These are phyloP conservation scores for Tephrocybe rancida DNA, from an alignment of 768 basidiomycete genomes.

Conservation along the genomic window DNA sequence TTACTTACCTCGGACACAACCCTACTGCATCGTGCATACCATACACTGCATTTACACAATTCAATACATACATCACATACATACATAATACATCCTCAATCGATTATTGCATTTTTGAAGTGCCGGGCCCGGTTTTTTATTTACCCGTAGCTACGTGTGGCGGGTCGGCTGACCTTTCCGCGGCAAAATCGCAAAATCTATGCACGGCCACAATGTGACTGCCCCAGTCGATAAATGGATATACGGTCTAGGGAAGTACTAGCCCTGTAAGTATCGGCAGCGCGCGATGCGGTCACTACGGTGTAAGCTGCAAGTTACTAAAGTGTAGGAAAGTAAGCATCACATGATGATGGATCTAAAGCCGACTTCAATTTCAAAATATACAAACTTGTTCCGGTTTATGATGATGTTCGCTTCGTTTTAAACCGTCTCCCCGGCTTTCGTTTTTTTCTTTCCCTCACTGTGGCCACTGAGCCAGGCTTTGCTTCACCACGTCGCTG, in stretches of 20 bases:
- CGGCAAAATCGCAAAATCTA: neutral
- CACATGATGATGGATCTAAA: conserved; percentile 19
- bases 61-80: conserved; percentile 3
- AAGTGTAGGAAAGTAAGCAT: conserved; percentile 7
- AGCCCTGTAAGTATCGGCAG: neutral
- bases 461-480: neutral
- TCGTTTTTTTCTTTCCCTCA: neutral
- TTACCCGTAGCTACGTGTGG: conserved; percentile 5
- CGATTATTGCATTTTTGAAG: conserved; percentile 8
- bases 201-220: conserved; percentile 11
- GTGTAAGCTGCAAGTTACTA: neutral
- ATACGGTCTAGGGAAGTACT: neutral
- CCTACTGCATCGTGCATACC: no score
- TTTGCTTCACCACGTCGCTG: conserved; percentile 17
- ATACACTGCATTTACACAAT: neutral
- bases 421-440: conserved; percentile 10
- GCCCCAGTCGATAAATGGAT: neutral
- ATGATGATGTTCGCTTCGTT: conserved; percentile 17
- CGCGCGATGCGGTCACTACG: neutral
- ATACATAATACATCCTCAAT: conserved; percentile 5
- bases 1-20: neutral
- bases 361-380: conserved; percentile 15
- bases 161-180: conserved; percentile 16
- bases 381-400: conserved; percentile 10
- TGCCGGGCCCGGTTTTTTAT: conserved; percentile 10